phyloP scores from a whole-genome alignment of 805 yeast genomes.

The Nakazawaea holstii region DNA sequence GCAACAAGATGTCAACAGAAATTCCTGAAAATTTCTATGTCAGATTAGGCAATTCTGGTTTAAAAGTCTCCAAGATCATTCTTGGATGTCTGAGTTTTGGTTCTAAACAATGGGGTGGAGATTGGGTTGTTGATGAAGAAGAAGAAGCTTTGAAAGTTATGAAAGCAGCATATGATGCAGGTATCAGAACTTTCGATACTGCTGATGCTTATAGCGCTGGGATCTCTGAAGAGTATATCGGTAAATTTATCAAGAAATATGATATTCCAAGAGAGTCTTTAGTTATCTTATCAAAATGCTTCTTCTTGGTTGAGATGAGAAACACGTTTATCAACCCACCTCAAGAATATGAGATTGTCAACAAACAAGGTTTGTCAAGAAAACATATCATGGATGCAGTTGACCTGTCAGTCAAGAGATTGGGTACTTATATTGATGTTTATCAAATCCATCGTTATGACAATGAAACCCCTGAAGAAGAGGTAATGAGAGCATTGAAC shows the following conservation, averaged over 20 bases:
- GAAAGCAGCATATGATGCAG: constrained; percentile 38
- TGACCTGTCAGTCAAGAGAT: constrained; percentile 32
- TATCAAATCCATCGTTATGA: constrained; percentile 55
- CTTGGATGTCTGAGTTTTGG: constrained; percentile 36
- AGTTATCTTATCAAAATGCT: constrained; percentile 24
- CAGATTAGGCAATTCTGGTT: constrained; percentile 27
- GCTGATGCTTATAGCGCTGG: constrained; percentile 30
- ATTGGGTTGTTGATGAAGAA: constrained; percentile 41
- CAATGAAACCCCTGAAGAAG: constrained; percentile 38
- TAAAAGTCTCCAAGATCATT: constrained; percentile 14
- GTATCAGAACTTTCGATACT: constrained; percentile 39
- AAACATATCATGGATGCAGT: constrained; percentile 43
- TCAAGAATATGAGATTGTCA: constrained; percentile 16
- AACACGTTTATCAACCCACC: constrained; percentile 1
- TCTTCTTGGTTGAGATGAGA: constrained; percentile 13
- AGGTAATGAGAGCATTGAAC: constrained; percentile 51
- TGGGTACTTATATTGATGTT: constrained; percentile 49
- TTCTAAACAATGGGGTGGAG: constrained; percentile 26
- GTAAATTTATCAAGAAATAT: constrained; percentile 22
- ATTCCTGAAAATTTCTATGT: neutral
- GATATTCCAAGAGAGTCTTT: constrained; percentile 22
- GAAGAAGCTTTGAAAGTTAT: constrained; percentile 36
- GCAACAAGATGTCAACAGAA: too few species aligned
- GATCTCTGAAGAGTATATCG: constrained; percentile 19
- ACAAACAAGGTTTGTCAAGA: constrained; percentile 35